A percentile compares a stretch with the other conserved stretches of the same genome.
Conservation (phyloP, 2,329 filamentous ascomycete genomes). For the Fusarium penzigii region DNA sequence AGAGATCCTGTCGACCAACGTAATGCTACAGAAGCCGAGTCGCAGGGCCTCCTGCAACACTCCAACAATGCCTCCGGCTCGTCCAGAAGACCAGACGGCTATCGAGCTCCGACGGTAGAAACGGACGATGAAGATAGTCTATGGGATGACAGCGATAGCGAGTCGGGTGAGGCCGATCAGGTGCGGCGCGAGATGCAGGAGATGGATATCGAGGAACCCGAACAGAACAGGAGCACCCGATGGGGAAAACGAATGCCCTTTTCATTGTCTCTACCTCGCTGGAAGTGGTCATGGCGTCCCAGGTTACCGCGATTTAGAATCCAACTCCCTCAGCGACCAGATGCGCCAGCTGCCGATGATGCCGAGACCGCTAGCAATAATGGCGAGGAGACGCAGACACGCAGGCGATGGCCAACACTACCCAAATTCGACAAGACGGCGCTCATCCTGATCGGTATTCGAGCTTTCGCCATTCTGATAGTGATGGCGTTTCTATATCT, state of each 20-base stretch:
- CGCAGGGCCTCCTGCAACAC: conserved; percentile 71
- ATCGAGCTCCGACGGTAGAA: conserved; percentile 81
- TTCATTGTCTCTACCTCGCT: conserved; percentile 52
- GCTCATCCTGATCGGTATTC: conserved; percentile 64
- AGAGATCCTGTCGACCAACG: conserved; percentile 51
- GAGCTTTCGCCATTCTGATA: conserved; percentile 73
- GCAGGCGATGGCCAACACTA: conserved; percentile 27
- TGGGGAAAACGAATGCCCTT: conserved; percentile 60
- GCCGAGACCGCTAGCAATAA: conserved; percentile 26
- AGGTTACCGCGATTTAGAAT: conserved; percentile 54
- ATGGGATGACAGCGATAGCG: conserved; percentile 49
- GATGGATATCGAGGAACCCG: conserved; percentile 79
- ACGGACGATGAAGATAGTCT: conserved; percentile 66
- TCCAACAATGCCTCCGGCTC: conserved; percentile 42
- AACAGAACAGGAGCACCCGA: conserved; percentile 43
- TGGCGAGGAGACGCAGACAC: conserved; percentile 28
- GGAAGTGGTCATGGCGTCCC: conserved; percentile 58
- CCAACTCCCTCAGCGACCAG: conserved; percentile 44
- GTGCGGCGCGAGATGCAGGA: conserved; percentile 84
- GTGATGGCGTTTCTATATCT: conserved; percentile 79
- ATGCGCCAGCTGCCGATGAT: conserved; percentile 28
- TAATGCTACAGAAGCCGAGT: conserved; percentile 70
- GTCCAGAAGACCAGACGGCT: conserved; percentile 55
- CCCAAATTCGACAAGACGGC: conserved; percentile 45
- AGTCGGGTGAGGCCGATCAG: conserved; percentile 57